Conservation (phyloP, 176 grass and related monocot genomes). For the Triticum monococcum region DNA sequence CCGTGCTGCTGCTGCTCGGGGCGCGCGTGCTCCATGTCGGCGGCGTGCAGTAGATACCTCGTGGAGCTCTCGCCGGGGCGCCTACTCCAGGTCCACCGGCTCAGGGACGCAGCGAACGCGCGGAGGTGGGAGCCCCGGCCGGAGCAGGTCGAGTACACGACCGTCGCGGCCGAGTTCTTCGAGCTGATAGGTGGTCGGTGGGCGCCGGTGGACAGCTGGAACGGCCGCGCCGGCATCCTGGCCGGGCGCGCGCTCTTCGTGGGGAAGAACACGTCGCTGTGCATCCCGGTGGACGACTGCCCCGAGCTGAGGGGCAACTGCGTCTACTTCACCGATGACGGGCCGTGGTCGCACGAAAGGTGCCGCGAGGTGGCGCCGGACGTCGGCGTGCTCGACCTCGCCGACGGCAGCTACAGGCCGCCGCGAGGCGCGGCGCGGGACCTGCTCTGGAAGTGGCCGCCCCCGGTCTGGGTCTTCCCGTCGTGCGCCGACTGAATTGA, state of each 20-base stretch:
- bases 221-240: neutral
- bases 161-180: constrained; percentile 46
- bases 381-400: constrained; percentile 54
- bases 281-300: constrained; percentile 7
- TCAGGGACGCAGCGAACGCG: constrained; percentile 10
- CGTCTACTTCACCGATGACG: constrained; percentile 67
- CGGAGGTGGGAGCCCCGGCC: constrained; percentile 46
- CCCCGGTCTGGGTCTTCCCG: constrained; percentile 51
- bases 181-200: constrained; percentile 23
- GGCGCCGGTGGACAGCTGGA: neutral
- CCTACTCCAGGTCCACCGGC: constrained; percentile 45
- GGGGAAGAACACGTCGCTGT: constrained; percentile 52
- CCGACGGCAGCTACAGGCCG: constrained; percentile 34
- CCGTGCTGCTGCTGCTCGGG: constrained; percentile 29
- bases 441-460: constrained; percentile 59
- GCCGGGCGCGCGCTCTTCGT: constrained; percentile 40
- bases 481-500: constrained; percentile 1
- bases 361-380: constrained; percentile 58
- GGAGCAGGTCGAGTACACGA: constrained; percentile 48
- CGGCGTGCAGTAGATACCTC: constrained; percentile 46
- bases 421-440: constrained; percentile 26
- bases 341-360: constrained; percentile 48
- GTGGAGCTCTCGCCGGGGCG: constrained; percentile 49
- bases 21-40: constrained; percentile 20
- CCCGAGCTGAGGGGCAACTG: constrained; percentile 24